These are phyloP conservation scores for Coprinopsis sp. DNA, from an alignment of 768 basidiomycete genomes.

Conservation along the genomic window DNA sequence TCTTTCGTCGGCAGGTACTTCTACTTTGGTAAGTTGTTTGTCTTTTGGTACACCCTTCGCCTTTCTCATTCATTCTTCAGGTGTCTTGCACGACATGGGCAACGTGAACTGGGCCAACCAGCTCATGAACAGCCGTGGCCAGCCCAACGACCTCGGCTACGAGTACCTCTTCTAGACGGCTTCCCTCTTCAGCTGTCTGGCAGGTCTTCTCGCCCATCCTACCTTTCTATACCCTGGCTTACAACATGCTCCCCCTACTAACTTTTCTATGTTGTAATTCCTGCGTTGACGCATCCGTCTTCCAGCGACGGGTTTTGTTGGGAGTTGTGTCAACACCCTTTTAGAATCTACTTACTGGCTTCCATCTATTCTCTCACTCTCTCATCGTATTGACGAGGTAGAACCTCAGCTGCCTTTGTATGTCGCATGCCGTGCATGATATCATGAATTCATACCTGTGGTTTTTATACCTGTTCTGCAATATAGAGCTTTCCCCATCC, in stretches of 20 bases:
- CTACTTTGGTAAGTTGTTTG: slow-evolving; percentile 54
- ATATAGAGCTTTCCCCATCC: too few species aligned
- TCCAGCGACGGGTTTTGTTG: too few species aligned
- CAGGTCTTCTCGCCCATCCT: neutral
- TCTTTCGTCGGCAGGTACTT: slow-evolving; percentile 38
- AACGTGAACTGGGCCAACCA: slow-evolving; percentile 53
- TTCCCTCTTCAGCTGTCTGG: neutral
- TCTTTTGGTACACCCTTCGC: neutral
- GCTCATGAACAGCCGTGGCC: slow-evolving; percentile 42
- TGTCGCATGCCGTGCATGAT: too few species aligned
- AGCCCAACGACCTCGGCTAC: slow-evolving; percentile 49
- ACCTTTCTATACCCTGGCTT: slow-evolving; percentile 4
- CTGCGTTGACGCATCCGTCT: too few species aligned
- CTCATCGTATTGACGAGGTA: too few species aligned
- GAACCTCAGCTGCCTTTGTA: too few species aligned
- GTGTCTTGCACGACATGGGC: slow-evolving; percentile 50
- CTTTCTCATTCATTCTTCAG: slow-evolving; percentile 24
- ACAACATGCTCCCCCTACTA: neutral
- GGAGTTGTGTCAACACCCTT: too few species aligned
- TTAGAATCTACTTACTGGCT: too few species aligned
- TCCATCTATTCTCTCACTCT: too few species aligned
- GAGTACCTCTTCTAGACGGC: slow-evolving; percentile 37
- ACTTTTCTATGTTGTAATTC: too few species aligned
- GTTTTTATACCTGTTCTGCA: too few species aligned
- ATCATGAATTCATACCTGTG: too few species aligned